phyloP scores from a whole-genome alignment of 23 red algal genomes.

The Gracilariopsis chorda region DNA sequence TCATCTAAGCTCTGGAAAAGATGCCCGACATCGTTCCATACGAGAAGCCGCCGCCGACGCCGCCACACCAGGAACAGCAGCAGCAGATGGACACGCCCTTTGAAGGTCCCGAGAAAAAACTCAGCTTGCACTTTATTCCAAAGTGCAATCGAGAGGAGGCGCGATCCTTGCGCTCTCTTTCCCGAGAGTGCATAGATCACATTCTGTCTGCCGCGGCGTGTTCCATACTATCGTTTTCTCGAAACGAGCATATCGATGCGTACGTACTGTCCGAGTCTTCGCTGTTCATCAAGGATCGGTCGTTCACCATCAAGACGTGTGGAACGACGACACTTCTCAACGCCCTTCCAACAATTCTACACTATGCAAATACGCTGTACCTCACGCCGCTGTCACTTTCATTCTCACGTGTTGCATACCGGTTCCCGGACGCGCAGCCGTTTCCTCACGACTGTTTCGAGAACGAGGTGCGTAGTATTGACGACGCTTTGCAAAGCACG shows the following conservation, averaged over 20 bases:
- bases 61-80: no score
- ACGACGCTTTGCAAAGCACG: conserved; percentile 30
- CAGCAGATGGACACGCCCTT: conserved; percentile 21
- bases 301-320: conserved; percentile 93
- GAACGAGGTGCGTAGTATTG: conserved; percentile 72
- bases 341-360: conserved; percentile 41
- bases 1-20: not conserved
- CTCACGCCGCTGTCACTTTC: conserved; percentile 45
- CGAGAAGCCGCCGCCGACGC: not conserved
- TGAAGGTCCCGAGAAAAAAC: conserved; percentile 95
- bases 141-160: not conserved
- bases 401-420: conserved; percentile 81
- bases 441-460: conserved; percentile 72
- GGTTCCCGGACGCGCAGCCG: conserved; percentile 70
- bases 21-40: not conserved
- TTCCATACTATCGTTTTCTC: conserved; percentile 63
- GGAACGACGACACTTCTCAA: conserved; percentile 87
- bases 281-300: conserved; percentile 79
- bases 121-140: conserved; percentile 41
- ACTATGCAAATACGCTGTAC: conserved; percentile 13
- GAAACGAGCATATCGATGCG: conserved; percentile 59
- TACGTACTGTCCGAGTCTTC: conserved; percentile 97
- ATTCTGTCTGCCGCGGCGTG: conserved; percentile 78
- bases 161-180: conserved; percentile 42
- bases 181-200: conserved; percentile 42